Evolutionary conservation across 1,284 basidiomycete genomes (phyloP), one percentile per base, ranked within the genome.

Genomic region (Pseudozyma hubeiensis): DNA sequence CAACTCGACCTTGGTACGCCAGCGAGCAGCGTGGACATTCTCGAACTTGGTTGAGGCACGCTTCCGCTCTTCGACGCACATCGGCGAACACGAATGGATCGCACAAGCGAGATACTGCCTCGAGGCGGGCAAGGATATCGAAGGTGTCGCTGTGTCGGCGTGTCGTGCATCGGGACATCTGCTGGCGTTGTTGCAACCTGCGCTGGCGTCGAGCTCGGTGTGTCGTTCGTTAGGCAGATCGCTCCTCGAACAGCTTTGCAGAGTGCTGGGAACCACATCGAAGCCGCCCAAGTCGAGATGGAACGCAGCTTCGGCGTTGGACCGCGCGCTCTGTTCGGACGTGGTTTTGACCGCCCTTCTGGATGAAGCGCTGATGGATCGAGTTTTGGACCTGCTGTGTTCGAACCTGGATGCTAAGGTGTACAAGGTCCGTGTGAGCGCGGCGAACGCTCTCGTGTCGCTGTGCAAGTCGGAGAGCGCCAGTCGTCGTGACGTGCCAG

Each of bases 211-310:
- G 3, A 43, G 6, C n/a, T 33, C 50, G n/a, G 50, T 19, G 1
- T 41, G 50, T 17, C 29, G 43, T 16, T 41, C 24, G 34, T 33
- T 58, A 7, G 64, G 39, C 2, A 33, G 14, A 5, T 37, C 40
- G 39, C 29, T 72, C 30, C 7, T 72, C 13, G 52, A 56, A 10
- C 58, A 66, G 53, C 60, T 66, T 5, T 63, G 56, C 52, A 50
- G 34, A 31, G 64, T 66, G 44, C 24, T 72, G 24, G 33, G 48
- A 10, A 63, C 69, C 11, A 54, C 37, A 2, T 62, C 55, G 11
- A 66, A 66, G 46, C 69, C 69, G 48, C 70, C 70, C 14, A 73
- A 73, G 33, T 61, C 65, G 29, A 54, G 54, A 4, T 73, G 70
- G 70, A 73, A 73, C 35, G 70, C 70, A 0, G 70, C 70, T 7